A percentile compares a stretch with the other conserved stretches of the same genome.
Conservation (phyloP, 768 basidiomycete species). For the Boletus tomentosulus region DNA sequence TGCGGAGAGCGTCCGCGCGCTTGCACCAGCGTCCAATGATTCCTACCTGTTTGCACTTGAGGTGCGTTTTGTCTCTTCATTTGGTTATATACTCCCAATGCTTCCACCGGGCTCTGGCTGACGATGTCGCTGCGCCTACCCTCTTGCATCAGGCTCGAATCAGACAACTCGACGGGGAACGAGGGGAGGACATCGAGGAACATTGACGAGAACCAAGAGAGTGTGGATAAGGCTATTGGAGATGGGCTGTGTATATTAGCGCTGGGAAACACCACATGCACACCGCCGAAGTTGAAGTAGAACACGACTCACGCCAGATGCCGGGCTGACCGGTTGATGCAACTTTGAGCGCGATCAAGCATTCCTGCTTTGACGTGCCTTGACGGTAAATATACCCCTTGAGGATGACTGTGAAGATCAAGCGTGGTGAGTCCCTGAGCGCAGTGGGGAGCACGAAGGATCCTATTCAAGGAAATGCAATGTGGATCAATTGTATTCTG, state of each 20-base stretch:
- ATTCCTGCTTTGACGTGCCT: background rate
- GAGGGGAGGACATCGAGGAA: background rate
- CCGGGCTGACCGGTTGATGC: background rate
- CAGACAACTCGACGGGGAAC: conserved; percentile 7
- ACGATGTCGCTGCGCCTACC: background rate
- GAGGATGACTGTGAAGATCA: background rate
- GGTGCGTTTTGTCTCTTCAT: conserved; percentile 36
- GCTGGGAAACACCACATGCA: background rate
- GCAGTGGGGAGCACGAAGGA: background rate
- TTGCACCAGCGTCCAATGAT: conserved; percentile 72
- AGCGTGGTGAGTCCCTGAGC: background rate
- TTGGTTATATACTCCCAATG: background rate
- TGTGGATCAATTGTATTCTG: background rate
- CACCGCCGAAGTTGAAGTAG: background rate
- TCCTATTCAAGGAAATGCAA: background rate
- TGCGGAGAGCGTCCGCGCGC: conserved; percentile 62
- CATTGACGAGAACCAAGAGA: background rate
- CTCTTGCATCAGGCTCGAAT: conserved; percentile 6
- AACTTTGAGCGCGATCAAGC: background rate
- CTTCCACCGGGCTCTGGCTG: background rate
- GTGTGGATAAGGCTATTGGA: background rate
- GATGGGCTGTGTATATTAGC: background rate
- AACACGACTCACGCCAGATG: background rate
- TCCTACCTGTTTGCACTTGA: conserved; percentile 76
- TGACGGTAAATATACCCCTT: background rate